Conservation (phyloP, 805 yeast genomes). For the Ogataea parapolymorpha region DNA sequence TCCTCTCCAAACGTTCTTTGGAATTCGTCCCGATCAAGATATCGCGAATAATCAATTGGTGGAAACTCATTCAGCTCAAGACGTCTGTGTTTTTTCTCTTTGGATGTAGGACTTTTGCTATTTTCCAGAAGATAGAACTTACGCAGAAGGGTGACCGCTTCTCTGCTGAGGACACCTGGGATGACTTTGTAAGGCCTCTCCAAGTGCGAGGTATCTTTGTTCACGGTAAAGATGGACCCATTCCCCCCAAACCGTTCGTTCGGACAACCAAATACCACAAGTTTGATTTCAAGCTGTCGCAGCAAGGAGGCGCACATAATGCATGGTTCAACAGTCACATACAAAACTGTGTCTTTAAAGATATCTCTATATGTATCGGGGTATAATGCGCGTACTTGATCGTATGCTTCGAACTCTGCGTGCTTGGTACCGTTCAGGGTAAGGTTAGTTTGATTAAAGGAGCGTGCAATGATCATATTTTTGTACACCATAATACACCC, state of each 20-base stretch:
- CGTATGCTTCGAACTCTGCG: slow-evolving; percentile 87
- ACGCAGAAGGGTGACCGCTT: slow-evolving; percentile 78
- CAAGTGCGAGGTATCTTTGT: slow-evolving; percentile 38
- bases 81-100: slow-evolving; percentile 65
- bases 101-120: slow-evolving; percentile 78
- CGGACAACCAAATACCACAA: slow-evolving; percentile 86
- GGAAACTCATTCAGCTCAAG: slow-evolving; percentile 60
- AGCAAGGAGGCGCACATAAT: slow-evolving; percentile 96
- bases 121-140: slow-evolving; percentile 85
- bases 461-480: slow-evolving; percentile 59
- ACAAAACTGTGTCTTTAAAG: slow-evolving; percentile 60
- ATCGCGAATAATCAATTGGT: slow-evolving; percentile 50
- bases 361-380: slow-evolving; percentile 29
- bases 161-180: slow-evolving; percentile 79
- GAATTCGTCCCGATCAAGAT: slow-evolving; percentile 52
- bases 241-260: slow-evolving; percentile 97
- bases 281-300: slow-evolving; percentile 69
- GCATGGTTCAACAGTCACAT: slow-evolving; percentile 97
- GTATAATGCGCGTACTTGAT: slow-evolving; percentile 40
- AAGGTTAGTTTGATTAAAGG: slow-evolving; percentile 83
- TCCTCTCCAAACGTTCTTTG: slow-evolving; percentile 45
- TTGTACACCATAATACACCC: slow-evolving; percentile 66
- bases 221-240: slow-evolving; percentile 73
- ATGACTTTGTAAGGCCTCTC: slow-evolving; percentile 46
- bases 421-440: slow-evolving; percentile 86